Evolutionary conservation across 257 asterid genomes (phyloP), one percentile per base, ranked within the genome.

Genomic region (Solanum peruvianum): DNA sequence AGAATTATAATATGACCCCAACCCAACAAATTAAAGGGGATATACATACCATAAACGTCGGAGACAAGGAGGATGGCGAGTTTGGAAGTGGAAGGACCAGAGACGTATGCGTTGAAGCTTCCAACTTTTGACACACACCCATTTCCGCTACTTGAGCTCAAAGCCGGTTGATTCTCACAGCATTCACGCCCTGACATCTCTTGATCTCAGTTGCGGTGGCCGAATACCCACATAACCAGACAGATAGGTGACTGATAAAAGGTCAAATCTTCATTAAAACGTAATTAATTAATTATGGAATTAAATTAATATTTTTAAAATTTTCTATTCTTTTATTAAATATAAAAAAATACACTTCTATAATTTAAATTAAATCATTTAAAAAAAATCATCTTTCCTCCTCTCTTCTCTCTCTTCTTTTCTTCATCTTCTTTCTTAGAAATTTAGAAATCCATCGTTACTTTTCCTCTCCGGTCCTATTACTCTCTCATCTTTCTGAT

Each of bases 101-200:
- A 83, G 27, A 91, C 89, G 86, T 92, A 92, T 49, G 92, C 13
- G 29, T 91, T 90, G 87, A 92, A 90, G 66, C 95, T 94, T 27
- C 89, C 96, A 8, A 93, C 2, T 78, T 92, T 89, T 39, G 76
- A 35, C 66, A 92, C 92, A 39, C 89, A 86, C 58, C 95, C 96
- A 82, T 12, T 88, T 25, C 94, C 94, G 64, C 90, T 89, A 88
- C 72, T 87, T 82, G 93, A 88, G 89, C 90, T 90, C 87, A 92
- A 76, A 25, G 75, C 72, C 21, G 98, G 98, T 23, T 96, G 95
- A 29, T 92, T 92, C 84, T 90, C 94, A 20, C 93, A 90, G 92
- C 95, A 92, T 85, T 91, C 88, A 23, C 92, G 91, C 13, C 95
- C 95, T 67, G 95, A 89, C 95, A 92, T 94, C 39, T 21, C 11